Percentiles rank a stretch among this genome's conserved stretches.
Conservation (phyloP, 169 alveolate genomes). For the Cryptosporidium canis region DNA sequence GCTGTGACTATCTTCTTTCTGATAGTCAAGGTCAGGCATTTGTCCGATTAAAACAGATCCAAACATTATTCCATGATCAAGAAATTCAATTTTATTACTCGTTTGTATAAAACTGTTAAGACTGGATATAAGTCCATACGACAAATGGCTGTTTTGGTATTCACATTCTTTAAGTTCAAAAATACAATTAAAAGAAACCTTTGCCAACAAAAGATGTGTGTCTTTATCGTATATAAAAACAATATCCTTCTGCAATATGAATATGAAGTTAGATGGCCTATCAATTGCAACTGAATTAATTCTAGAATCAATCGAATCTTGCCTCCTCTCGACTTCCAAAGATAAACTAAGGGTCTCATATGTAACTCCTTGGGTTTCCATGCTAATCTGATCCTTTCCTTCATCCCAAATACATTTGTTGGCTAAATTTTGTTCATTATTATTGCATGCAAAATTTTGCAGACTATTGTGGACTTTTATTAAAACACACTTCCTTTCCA, state of each 20-base stretch:
- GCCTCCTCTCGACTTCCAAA: background rate
- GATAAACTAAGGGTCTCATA: slow-evolving; percentile 21
- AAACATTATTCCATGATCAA: slow-evolving; percentile 60
- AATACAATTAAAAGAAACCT: background rate
- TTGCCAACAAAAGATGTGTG: slow-evolving; percentile 1
- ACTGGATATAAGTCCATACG: slow-evolving; percentile 49
- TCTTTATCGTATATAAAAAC: slow-evolving; percentile 47
- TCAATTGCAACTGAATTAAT: slow-evolving; percentile 51
- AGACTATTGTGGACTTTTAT: slow-evolving; percentile 10
- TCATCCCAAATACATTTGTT: slow-evolving; percentile 50
- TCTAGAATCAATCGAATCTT: background rate
- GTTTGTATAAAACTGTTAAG: slow-evolving; percentile 40
- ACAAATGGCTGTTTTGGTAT: slow-evolving; percentile 14
- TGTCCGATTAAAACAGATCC: slow-evolving; percentile 42
- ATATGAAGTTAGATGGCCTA: slow-evolving; percentile 26
- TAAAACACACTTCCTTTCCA: slow-evolving; percentile 28
- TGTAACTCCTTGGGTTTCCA: slow-evolving; percentile 38
- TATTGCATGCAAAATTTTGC: background rate
- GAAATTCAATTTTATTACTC: slow-evolving; percentile 13
- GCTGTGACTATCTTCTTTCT: background rate
- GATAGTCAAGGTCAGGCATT: background rate
- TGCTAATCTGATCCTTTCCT: slow-evolving; percentile 1
- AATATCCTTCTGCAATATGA: background rate
- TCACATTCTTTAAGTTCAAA: slow-evolving; percentile 5
- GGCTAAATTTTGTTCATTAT: background rate